A percentile compares a stretch with the other conserved stretches of the same genome.
phyloP scores from a whole-genome alignment of 108 stramenopile genomes.

The Aurantiochytrium sp. region DNA sequence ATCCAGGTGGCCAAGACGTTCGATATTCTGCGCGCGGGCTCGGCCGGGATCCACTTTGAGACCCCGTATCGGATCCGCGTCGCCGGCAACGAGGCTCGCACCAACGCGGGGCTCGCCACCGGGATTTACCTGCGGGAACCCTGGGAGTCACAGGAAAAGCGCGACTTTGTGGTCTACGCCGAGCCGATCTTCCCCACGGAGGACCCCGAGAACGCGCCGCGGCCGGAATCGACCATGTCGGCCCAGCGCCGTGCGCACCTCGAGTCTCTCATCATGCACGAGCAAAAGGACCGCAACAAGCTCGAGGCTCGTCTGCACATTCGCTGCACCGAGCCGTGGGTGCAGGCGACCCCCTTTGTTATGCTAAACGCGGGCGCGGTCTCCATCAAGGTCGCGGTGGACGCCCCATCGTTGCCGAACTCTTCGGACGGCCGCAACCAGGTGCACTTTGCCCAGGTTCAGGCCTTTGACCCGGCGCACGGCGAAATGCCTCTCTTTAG shows the following conservation, averaged over 20 bases:
- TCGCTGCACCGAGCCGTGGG: neutral
- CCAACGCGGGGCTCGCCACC: neutral
- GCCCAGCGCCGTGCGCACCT: neutral
- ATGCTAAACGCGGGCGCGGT: neutral
- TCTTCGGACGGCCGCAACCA: constrained; percentile 3
- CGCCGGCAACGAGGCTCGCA: neutral
- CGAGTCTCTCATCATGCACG: neutral
- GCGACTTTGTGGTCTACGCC: constrained; percentile 45
- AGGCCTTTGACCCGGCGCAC: neutral
- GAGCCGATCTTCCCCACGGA: neutral
- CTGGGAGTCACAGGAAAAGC: constrained; percentile 52
- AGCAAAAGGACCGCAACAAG: neutral
- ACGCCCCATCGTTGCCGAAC: neutral
- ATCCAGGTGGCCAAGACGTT: constrained; percentile 64
- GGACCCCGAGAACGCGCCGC: neutral
- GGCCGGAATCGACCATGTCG: neutral
- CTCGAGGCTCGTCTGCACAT: constrained; percentile 17
- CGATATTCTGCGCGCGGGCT: constrained; percentile 40
- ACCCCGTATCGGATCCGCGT: neutral
- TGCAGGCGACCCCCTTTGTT: neutral
- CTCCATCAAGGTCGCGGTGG: neutral
- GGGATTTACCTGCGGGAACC: constrained; percentile 48
- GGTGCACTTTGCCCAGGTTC: neutral
- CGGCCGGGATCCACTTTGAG: neutral
- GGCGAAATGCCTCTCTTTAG: neutral